A percentile compares a stretch with the other conserved stretches of the same genome.
These are phyloP conservation scores for Trypanosoma brucei DNA, from an alignment of 208 protist species.

Conservation along the genomic window DNA sequence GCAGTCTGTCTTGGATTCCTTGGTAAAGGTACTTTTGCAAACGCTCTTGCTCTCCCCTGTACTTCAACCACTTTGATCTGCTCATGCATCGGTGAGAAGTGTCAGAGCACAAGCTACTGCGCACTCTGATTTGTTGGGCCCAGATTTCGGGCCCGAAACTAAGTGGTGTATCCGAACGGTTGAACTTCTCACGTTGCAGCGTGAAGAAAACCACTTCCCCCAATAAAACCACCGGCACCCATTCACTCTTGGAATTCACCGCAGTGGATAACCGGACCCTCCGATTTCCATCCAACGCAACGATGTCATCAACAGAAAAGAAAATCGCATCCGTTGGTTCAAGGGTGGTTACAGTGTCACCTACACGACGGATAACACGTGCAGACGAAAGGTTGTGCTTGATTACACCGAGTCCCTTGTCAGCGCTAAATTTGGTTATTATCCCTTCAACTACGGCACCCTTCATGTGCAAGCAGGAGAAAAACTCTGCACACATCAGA, in stretches of 20 bases:
- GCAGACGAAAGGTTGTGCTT: constrained; percentile 4
- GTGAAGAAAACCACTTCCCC: constrained; percentile 11
- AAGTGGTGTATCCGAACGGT: not conserved
- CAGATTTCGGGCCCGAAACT: not conserved
- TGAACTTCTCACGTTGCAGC: not conserved
- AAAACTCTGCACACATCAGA: no score
- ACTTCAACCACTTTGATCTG: constrained; percentile 10
- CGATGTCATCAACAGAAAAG: constrained; percentile 15
- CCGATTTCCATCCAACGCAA: not conserved
- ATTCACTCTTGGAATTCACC: not conserved
- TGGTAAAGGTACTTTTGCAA: constrained; percentile 6
- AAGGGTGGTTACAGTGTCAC: constrained; percentile 1
- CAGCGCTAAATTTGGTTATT: constrained; percentile 20
- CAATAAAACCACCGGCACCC: constrained; percentile 9
- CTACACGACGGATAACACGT: not conserved
- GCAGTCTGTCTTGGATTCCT: not conserved
- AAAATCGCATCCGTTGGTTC: constrained; percentile 16
- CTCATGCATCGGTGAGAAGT: constrained; percentile 12
- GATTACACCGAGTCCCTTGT: constrained; percentile 19
- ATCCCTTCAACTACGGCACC: constrained; percentile 4
- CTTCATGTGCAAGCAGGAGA: not conserved
- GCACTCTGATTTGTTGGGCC: constrained; percentile 5
- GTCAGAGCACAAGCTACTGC: not conserved
- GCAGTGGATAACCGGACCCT: not conserved
- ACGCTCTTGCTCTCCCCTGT: constrained; percentile 4